Conservation (phyloP, 495 filamentous ascomycete species). For the Venustampulla echinocandica region DNA sequence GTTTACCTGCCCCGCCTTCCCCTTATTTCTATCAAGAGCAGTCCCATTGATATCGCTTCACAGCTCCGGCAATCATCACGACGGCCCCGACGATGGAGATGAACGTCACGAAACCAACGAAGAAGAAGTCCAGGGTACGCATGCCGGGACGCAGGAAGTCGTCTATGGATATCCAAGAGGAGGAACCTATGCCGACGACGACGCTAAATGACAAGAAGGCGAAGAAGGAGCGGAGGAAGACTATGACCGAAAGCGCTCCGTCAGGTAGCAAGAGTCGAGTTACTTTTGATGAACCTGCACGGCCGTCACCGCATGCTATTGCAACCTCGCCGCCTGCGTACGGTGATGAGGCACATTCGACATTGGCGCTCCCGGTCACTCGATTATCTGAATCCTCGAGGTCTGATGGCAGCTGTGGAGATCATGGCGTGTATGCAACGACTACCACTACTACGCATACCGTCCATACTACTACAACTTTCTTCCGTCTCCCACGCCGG, state of each 20-base stretch:
- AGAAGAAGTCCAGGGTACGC: conserved; percentile 44
- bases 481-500: conserved; percentile 70
- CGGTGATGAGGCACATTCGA: conserved; percentile 55
- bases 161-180: conserved; percentile 8
- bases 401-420: conserved; percentile 78
- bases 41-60: no score
- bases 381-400: conserved; percentile 86
- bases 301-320: conserved; percentile 42
- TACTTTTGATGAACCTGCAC: conserved; percentile 61
- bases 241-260: conserved; percentile 32
- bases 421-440: conserved; percentile 52
- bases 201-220: conserved; percentile 28
- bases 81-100: conserved; percentile 77
- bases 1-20: no score
- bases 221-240: conserved; percentile 33
- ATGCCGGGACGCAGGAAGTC: conserved; percentile 35
- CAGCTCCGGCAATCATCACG: conserved; percentile 85
- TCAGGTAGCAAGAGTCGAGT: conserved; percentile 37
- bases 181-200: conserved; percentile 18
- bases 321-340: conserved; percentile 50
- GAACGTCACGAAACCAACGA: conserved; percentile 33
- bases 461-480: conserved; percentile 55
- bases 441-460: conserved; percentile 57
- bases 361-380: conserved; percentile 57
- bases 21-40: no score